These are phyloP conservation scores for Hyphopichia wangnamkhiaoensis DNA, from an alignment of 1,139 yeast species.

Conservation along the genomic window DNA sequence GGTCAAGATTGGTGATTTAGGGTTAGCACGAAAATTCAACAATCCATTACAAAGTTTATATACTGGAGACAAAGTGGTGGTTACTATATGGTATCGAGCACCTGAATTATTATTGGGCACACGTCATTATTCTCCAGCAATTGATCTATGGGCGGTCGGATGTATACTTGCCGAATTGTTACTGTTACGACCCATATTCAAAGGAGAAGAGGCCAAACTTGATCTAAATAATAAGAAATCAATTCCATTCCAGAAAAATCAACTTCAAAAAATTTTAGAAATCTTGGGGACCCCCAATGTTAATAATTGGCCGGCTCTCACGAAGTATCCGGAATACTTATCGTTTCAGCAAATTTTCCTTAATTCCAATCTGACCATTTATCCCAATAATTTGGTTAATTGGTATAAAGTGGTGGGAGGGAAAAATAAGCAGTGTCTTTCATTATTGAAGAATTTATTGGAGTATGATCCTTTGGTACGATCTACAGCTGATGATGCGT, in stretches of 20 bases:
- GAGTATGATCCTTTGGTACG: slow-evolving; percentile 85
- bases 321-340: slow-evolving; percentile 81
- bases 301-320: slow-evolving; percentile 74
- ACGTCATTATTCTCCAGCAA: slow-evolving; percentile 91
- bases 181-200: slow-evolving; percentile 87
- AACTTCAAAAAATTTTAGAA: slow-evolving; percentile 85
- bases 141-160: slow-evolving; percentile 97
- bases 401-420: slow-evolving; percentile 90
- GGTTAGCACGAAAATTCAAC: slow-evolving; percentile 87
- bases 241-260: slow-evolving; percentile 93
- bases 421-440: slow-evolving; percentile 64
- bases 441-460: slow-evolving; percentile 62
- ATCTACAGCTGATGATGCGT: slow-evolving; percentile 66
- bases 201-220: slow-evolving; percentile 96
- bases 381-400: slow-evolving; percentile 66
- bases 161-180: slow-evolving; percentile 91
- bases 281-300: slow-evolving; percentile 84
- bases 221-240: slow-evolving; percentile 77
- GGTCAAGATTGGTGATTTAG: slow-evolving; percentile 94
- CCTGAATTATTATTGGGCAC: slow-evolving; percentile 92
- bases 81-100: slow-evolving; percentile 97
- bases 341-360: slow-evolving; percentile 56
- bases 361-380: slow-evolving; percentile 35
- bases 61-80: slow-evolving; percentile 96
- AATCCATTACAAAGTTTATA: slow-evolving; percentile 87